Evolutionary conservation across 169 alveolate genomes (phyloP).

Genomic region (Plasmodium vinckei): DNA sequence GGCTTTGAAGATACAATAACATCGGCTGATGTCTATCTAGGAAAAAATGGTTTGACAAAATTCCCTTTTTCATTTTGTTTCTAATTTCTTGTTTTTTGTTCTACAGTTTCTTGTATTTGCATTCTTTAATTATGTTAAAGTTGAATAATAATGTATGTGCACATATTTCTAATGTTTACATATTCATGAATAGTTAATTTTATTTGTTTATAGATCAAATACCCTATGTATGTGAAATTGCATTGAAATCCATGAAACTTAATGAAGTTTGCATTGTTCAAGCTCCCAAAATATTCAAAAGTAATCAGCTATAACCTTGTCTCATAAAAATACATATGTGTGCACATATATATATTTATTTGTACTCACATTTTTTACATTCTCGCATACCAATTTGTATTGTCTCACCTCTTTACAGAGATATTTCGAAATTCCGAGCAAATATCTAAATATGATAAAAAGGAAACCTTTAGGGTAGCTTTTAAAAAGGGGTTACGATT

Average conservation of each 20-base stretch:
- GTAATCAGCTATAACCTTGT: conserved; percentile 5
- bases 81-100: background rate
- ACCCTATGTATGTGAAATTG: conserved; percentile 75
- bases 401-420: conserved; percentile 19
- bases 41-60: conserved; percentile 65
- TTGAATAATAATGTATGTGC: background rate
- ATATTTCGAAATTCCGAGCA: conserved; percentile 56
- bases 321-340: background rate
- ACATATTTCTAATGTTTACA: background rate
- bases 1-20: conserved; percentile 54
- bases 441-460: conserved; percentile 54
- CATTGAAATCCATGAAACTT: conserved; percentile 52
- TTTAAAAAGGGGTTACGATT: conserved; percentile 56
- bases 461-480: conserved; percentile 62
- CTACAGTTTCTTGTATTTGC: background rate
- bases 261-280: conserved; percentile 71
- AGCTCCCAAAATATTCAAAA: conserved; percentile 55
- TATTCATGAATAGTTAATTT: background rate
- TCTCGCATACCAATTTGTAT: background rate
- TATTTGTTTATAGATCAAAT: conserved; percentile 32
- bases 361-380: background rate
- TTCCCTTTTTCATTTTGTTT: background rate
- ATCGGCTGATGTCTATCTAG: conserved; percentile 40
- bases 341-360: background rate
- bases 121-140: background rate